Base-by-base conservation (phyloP, 2,329 filamentous ascomycete species). In the Fusarium citri region DNA sequence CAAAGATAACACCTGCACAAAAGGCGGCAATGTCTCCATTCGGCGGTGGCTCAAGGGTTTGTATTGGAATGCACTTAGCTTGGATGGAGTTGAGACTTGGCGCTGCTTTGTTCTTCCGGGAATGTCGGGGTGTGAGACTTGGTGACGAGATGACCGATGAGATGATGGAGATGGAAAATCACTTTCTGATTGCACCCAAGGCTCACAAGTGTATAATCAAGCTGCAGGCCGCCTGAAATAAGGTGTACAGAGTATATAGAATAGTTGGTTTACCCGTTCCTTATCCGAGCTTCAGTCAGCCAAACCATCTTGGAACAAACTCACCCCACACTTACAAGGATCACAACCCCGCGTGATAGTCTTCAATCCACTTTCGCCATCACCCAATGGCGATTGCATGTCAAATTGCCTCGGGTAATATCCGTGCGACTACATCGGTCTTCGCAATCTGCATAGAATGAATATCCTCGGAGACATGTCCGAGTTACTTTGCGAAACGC, bases 81-180 rank as follows among this genome's bases (percentile, higher is more conserved):
- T 63, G 59, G 22, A 72, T 60, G 45, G 69, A 72, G 15, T 16
- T 72, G 0, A 55, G 69, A 7, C 63, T 70, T 14, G 66, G 53
- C 1, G 22, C 59, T 0, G 69, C 66, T 1, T 15, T 64, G 1
- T 70, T 72, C 25, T 72, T 72, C 7, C 66, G 62, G 3, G 54
- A 70, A 3, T 72, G 66, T 1, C 28, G 41, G 6, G 31, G 66
- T 1, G 59, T 56, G 0, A 41, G 1, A 1, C 26, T 72, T 9
- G 37, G 50, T 1, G 8, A 4, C 3, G 28, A 22, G 0, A 72
- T 59, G 59, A 51, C 54, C 0, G 54, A 68, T 23, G 23, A 56
- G 0, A 62, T 68, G 59, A 72, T 72, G 69, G 63, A 40, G 23
- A 55, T 63, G 47, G 48, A 62, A 7, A 63, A 63, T 1, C 37